These are phyloP conservation scores for Fonsecaea monophora DNA, from an alignment of 2,329 filamentous ascomycete genomes.

Conservation along the genomic window DNA sequence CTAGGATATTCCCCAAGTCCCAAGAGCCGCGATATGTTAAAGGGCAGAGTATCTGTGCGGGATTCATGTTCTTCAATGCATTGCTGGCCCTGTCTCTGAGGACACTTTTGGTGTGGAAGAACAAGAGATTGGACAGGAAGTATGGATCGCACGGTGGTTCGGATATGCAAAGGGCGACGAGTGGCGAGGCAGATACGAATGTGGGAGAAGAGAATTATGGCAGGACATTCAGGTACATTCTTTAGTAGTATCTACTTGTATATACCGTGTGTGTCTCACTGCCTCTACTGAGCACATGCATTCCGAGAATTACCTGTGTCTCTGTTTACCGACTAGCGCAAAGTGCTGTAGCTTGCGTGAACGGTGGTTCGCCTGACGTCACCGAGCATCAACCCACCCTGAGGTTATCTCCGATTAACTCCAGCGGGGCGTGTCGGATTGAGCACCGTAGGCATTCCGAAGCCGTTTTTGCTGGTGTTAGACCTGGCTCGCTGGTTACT, in stretches of 20 bases:
- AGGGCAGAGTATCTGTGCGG: constrained; percentile 69
- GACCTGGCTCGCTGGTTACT: neutral
- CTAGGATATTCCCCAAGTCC: constrained; percentile 65
- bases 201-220: constrained; percentile 46
- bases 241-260: neutral
- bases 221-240: constrained; percentile 27
- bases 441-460: neutral
- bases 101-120: constrained; percentile 1
- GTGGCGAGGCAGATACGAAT: constrained; percentile 13
- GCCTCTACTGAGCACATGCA: neutral
- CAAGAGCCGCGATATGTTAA: constrained; percentile 67
- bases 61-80: constrained; percentile 60
- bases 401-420: constrained; percentile 3
- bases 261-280: too few relatives aligned
- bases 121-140: constrained; percentile 24
- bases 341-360: neutral
- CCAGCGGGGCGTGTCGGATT: neutral
- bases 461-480: neutral
- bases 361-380: neutral
- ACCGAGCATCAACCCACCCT: neutral
- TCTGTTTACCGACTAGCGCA: constrained; percentile 3
- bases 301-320: neutral
- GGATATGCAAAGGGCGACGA: constrained; percentile 40
- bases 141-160: constrained; percentile 33
- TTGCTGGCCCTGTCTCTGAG: constrained; percentile 24